Base-by-base conservation (phyloP, 2,329 filamentous ascomycete genomes). In the Aspergillus fischeri region DNA sequence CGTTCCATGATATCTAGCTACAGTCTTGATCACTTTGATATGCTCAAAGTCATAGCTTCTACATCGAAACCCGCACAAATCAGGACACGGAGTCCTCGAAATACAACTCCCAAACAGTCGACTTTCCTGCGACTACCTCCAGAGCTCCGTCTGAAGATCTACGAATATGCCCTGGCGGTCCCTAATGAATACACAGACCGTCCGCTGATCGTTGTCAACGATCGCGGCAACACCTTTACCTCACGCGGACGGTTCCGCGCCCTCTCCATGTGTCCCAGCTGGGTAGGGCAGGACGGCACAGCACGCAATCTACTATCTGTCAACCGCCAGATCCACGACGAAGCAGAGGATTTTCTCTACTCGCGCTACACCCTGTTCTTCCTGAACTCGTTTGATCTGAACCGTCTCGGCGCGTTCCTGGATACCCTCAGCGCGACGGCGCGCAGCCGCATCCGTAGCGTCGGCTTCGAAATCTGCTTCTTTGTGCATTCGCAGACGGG, bases 391-490 rank as follows among this genome's bases (percentile, higher is more conserved):
- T 70, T 73, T 58, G 64, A 71, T 48, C 62, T 71, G 3, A 64
- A 70, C 55, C 66, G 63, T 2, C 52, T 73, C 3, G 66, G 59
- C 3, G 61, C 61, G 1, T 73, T 74, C 59, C 65, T 74, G 3
- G 67, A 72, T 41, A 73, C 68, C 0, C 61, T 74, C 1, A 73
- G 70, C 51, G 49, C 60, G 2, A 72, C 68, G 3, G 71, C 71
- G 1, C 67, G 68, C 21, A 52, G 48, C 2, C 65, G 65, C 25
- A 71, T 73, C 52, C 70, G 68, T 54, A 71, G 66, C 51, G 67
- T 74, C 29, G 71, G 71, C 14, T 74, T 74, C 50, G 71, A 74
- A 61, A 51, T 74, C 14, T 71, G 65, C 57, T 69, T 74, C 61
- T 74, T 73, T 54, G 71, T 74, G 24, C 71, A 74, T 52, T 63